Base-by-base conservation (phyloP, 441 rosid species). In the Macaranga tanarius region DNA sequence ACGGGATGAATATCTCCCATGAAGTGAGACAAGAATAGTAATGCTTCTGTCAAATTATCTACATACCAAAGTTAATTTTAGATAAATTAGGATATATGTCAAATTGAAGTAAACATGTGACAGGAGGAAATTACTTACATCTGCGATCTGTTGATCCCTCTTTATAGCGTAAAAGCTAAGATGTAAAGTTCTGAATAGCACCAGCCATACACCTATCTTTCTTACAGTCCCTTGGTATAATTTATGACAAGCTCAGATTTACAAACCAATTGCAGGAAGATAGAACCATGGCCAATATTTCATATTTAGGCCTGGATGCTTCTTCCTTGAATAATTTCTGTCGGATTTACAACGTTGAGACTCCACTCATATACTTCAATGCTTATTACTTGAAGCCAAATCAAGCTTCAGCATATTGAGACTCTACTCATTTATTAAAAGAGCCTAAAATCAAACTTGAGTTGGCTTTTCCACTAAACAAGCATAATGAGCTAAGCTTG, bases 1-100 rank as follows among this genome's bases (percentile, higher is more conserved):
- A 91, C 95, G 95, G 91, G 97, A 77, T 92, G 95, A 72, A 94
- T 81, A 76, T 92, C 99, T 75, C 98, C 98, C 92, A 92, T 87
- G 86, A 94, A 94, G 75, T 94, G 97, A 28, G 98, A 90, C 77
- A 92, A 81, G 84, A 94, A 94, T 72, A 94, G 64, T 71, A 92
- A 81, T 61, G 99, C 95, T 79, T 94, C 99, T 0, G 99, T 94
- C 90, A 94, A 84, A 75, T 92, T 94, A 84, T 92, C 99, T 94
- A 82, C 77, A 71, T 19, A 42, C 9, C 51, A 20, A 45, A 72
- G 38, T 34, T 52, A 1, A 7, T 15, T 17, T 63, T 20, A 52
- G 26, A 23, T n/a, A n/a, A n/a, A n/a, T n/a, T 4, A 34, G 0
- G 23, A 34, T 23, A 48, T 25, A 13, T 45, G 34, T 67, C 25